These are phyloP conservation scores for Pseudogymnoascus sp. DNA, from an alignment of 2,329 filamentous ascomycete genomes.

Conservation along the genomic window DNA sequence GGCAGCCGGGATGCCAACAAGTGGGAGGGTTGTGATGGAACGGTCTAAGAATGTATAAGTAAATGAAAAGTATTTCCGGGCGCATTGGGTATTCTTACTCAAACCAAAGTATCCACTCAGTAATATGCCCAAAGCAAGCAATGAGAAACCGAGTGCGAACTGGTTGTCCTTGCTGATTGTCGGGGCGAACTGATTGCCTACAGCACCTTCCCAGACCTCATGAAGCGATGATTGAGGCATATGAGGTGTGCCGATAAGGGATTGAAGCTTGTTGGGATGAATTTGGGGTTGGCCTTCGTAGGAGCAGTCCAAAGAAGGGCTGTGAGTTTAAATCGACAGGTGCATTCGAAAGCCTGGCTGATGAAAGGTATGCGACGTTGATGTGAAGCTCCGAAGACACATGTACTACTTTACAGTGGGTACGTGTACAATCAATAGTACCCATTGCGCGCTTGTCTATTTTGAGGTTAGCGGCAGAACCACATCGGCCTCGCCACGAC, in stretches of 20 bases:
- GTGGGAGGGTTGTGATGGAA: constrained; percentile 64
- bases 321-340: neutral
- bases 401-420: constrained; percentile 7
- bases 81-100: constrained; percentile 47
- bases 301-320: constrained; percentile 1
- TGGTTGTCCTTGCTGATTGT: constrained; percentile 73
- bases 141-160: constrained; percentile 68
- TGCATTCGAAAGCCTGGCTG: neutral
- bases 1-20: constrained; percentile 79
- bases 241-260: neutral
- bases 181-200: constrained; percentile 76
- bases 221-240: constrained; percentile 54
- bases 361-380: neutral
- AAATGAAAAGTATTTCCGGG: constrained; percentile 16
- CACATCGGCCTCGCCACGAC: constrained; percentile 1
- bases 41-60: constrained; percentile 53
- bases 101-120: constrained; percentile 75
- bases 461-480: neutral
- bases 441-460: neutral
- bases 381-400: constrained; percentile 5
- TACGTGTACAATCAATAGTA: neutral
- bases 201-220: constrained; percentile 89
- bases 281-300: neutral
- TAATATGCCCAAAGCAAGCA: constrained; percentile 64
- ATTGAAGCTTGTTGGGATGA: constrained; percentile 1